Evolutionary conservation across 176 grass and related monocot genomes (phyloP).

Genomic region (Sorghum bicolor): Sorghum_bicolor_NCBIv3 NC_012873.2:2141501-2142000

Average conservation of each 20-base stretch:
- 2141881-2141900: not conserved
- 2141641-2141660: not conserved
- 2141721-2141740: not conserved
- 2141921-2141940: not conserved
- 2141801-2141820: slow-evolving; percentile 90
- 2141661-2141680: not conserved
- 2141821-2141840: slow-evolving; percentile 94
- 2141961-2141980: slow-evolving; percentile 32
- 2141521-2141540: not conserved
- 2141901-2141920: not conserved
- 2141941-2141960: not conserved
- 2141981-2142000: slow-evolving; percentile 92
- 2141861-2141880: slow-evolving; percentile 87
- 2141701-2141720: not conserved
- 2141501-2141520: slow-evolving; percentile 11
- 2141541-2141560: not conserved
- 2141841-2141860: slow-evolving; percentile 95
- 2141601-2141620: not conserved
- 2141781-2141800: slow-evolving; percentile 53
- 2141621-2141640: not conserved
- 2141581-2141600: not conserved
- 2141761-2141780: not conserved
- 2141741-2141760: not conserved
- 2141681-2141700: not conserved
- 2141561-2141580: not conserved